These are phyloP conservation scores for Sarocladiaceae sp. DNA, from an alignment of 2,329 filamentous ascomycete genomes.

Conservation along the genomic window DNA sequence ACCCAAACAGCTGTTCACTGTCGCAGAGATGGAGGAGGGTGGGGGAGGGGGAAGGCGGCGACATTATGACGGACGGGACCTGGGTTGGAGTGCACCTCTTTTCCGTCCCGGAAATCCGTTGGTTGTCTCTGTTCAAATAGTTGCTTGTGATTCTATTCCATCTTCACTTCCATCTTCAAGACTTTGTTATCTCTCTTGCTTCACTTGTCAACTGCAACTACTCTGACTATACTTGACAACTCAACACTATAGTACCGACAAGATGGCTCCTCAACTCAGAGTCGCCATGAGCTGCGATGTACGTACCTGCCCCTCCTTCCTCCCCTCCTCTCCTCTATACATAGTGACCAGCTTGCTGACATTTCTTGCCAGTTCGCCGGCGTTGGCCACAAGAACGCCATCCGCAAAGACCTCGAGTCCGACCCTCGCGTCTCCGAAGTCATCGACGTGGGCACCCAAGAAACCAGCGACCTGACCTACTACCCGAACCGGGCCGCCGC, in stretches of 20 bases:
- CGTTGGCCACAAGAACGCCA: conserved; percentile 69
- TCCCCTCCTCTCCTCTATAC: background rate
- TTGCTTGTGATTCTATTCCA: too few relatives aligned
- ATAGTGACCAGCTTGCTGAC: background rate
- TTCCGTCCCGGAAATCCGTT: too few relatives aligned
- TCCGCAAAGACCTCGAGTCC: conserved; percentile 65
- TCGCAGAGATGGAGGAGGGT: too few relatives aligned
- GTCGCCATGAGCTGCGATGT: conserved; percentile 51
- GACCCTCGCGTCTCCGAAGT: conserved; percentile 62
- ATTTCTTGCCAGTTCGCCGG: conserved; percentile 54
- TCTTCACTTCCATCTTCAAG: too few relatives aligned
- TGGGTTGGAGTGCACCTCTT: too few relatives aligned
- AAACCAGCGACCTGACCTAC: conserved; percentile 64
- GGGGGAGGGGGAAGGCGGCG: too few relatives aligned
- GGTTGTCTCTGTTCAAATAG: too few relatives aligned
- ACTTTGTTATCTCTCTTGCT: too few relatives aligned
- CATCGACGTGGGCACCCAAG: conserved; percentile 67
- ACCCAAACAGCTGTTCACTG: too few relatives aligned
- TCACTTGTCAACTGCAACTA: too few relatives aligned
- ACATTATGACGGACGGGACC: too few relatives aligned
- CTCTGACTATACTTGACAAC: conserved; percentile 12
- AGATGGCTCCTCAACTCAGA: conserved; percentile 43
- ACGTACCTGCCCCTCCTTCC: conserved; percentile 19
- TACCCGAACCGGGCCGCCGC: conserved; percentile 75
- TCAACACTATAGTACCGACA: conserved; percentile 12